Evolutionary conservation across 495 filamentous ascomycete genomes (phyloP), one percentile per base, ranked within the genome.

Genomic region (Lophium mytilinum): DNA sequence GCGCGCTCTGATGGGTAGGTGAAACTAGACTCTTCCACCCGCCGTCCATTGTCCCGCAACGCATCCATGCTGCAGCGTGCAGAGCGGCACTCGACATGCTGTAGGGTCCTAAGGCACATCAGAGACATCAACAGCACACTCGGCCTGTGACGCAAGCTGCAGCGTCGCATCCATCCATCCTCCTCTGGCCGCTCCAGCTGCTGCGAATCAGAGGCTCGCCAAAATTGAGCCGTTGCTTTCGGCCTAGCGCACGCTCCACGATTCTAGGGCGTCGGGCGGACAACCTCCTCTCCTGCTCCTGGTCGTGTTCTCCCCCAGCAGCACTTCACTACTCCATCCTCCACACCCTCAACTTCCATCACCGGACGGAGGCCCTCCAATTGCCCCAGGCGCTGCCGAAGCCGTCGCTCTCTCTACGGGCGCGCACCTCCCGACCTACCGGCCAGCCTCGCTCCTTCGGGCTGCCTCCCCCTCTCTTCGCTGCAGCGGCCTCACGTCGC

Each of bases 381-480:
- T 52, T 33, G 34, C 37, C 18, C 17, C 50, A 36, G 15, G 14
- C 24, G 24, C 24, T 30, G 24, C 24, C 24, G 6, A 30, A 30
- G 24, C 24, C 24, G 24, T 30, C 24, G 24, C 24, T 30, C 24
- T 30, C 24, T 30, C 6, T 30, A 30, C 24, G 24, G 24, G 58
- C 64, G 54, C 62, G 56, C 60, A 55, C 62, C 62, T 55, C 60
- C 24, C 24, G 24, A 30, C 24, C 24, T 3, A 6, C 24, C 24
- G 24, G 24, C 24, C 24, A 30, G 24, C 24, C 24, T 30, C 64
- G 52, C 63, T 66, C 56, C 65, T 61, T 65, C 56, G 60, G 64
- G 64, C 67, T 58, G 58, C 59, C 62, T 66, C 62, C 64, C 61
- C 63, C 63, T 64, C 66, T 59, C 56, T 55, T 53, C 53, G 47